Base-by-base conservation (phyloP, 176 grass and related monocot species). In the Carex myosuroides region DNA sequence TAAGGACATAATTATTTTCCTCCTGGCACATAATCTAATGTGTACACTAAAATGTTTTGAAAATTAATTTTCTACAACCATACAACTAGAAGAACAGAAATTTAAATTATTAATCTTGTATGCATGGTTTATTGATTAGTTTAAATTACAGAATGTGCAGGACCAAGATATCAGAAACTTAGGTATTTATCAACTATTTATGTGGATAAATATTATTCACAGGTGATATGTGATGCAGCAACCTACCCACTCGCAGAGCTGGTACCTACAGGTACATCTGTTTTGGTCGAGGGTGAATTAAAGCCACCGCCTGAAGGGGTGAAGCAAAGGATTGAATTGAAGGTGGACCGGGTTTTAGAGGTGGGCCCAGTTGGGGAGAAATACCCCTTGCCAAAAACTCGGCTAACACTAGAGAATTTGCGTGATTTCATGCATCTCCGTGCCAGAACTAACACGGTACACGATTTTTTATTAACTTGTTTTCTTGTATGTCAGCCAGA, bases 361-460 rank as follows among this genome's bases (percentile, higher is more conserved):
- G 79, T 98, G 16, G 91, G 92, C 22, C 90, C 89, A 50, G 92
- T 94, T 12, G 95, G 94, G 61, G 86, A 89, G 6, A 86, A 83
- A 42, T 98, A 98, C 82, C 95, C 95, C 33, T 77, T 98, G 20
- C 95, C 92, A 13, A 98, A 98, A 86, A 92, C 93, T 74, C 87
- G 85, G 86, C 83, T 98, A 48, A 86, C 89, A 8, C 83, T 98
- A 16, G 92, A 98, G 91, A 95, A 88, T 8, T 91, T 98, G 44
- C 90, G 95, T 75, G 92, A 94, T 21, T 66, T 90, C 54, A 71
- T 91, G 26, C 95, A 98, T 85, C 92, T 98, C 21, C 89, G 92
- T 9, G 80, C 92, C 12, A 89, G 95, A 79, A 98, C 95, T 32
- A 98, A 93, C 79, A 93, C 92, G 89, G 95, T 98, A 87, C 30